These are phyloP conservation scores for Calonectria henricotiae DNA, from an alignment of 2,329 filamentous ascomycete genomes.

Conservation along the genomic window DNA sequence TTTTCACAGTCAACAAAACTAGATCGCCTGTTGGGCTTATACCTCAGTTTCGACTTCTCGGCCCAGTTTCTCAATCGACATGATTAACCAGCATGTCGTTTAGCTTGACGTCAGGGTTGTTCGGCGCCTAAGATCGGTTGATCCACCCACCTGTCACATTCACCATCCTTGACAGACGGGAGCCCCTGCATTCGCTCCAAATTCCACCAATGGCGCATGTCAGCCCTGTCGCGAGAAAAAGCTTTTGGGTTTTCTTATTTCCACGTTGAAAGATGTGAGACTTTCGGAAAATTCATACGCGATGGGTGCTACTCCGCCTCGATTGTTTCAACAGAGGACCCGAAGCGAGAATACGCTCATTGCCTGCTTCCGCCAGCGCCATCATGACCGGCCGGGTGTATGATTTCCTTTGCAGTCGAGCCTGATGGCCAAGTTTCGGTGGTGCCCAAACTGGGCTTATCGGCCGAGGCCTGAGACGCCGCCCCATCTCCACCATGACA, in stretches of 20 bases:
- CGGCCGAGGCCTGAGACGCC: constrained; percentile 46
- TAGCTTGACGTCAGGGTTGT: constrained; percentile 24
- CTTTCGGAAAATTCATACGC: constrained; percentile 12
- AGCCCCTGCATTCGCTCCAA: constrained; percentile 41
- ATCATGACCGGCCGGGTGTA: constrained; percentile 5
- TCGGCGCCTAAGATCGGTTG: constrained; percentile 33
- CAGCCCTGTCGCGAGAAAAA: constrained; percentile 1
- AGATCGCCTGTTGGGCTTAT: neutral
- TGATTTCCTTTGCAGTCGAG: neutral
- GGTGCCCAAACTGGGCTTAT: constrained; percentile 38
- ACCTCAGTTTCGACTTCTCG: constrained; percentile 5
- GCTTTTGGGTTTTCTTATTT: constrained; percentile 12
- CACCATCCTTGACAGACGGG: constrained; percentile 21
- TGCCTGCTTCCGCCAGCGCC: neutral
- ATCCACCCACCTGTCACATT: constrained; percentile 51
- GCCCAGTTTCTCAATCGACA: constrained; percentile 11
- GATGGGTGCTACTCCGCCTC: neutral
- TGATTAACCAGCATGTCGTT: constrained; percentile 14
- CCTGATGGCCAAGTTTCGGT: neutral
- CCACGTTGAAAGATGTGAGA: neutral
- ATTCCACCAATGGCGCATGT: constrained; percentile 49
- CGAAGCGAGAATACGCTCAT: neutral
- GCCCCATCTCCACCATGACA: constrained; percentile 41
- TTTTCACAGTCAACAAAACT: too few relatives aligned
- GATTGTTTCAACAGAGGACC: constrained; percentile 3